Conservation (phyloP, 371 early-diverging fungal species). For the Syncephalastrum monosporum region DNA sequence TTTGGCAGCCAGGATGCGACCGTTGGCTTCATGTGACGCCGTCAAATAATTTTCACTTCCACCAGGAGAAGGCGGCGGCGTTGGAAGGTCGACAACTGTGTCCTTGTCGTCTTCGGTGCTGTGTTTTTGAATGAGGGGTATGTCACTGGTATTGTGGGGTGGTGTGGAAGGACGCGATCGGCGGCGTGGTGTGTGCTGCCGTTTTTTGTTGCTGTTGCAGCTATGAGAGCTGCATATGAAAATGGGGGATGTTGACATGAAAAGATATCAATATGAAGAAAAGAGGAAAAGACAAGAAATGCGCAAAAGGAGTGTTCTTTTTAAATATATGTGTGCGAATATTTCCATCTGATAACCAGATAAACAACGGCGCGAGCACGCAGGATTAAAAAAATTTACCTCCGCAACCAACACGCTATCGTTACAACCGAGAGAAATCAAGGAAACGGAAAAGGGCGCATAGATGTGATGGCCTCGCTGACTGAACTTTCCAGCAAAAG, state of each 20-base stretch:
- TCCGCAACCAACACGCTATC: not conserved
- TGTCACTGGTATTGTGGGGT: not conserved
- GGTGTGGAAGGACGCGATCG: not conserved
- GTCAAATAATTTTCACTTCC: not conserved
- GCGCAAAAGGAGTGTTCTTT: not conserved
- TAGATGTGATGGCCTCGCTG: too few relatives aligned
- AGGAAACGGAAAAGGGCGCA: too few relatives aligned
- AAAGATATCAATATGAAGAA: conserved; percentile 1
- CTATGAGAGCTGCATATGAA: too few relatives aligned
- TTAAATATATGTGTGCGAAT: not conserved
- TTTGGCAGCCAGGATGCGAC: conserved; percentile 30
- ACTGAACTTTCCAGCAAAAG: too few relatives aligned
- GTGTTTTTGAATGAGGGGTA: too few relatives aligned
- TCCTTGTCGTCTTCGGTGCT: not conserved
- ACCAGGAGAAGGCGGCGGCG: conserved; percentile 19
- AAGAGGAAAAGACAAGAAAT: conserved; percentile 6
- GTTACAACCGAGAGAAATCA: too few relatives aligned
- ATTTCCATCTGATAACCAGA: conserved; percentile 10
- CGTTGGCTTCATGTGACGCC: conserved; percentile 20
- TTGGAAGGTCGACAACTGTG: conserved; percentile 4
- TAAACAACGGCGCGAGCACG: too few relatives aligned
- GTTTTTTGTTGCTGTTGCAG: not conserved
- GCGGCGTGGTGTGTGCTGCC: not conserved
- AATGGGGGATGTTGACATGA: not conserved
- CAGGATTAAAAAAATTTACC: not conserved